Percentiles rank a stretch among this genome's conserved stretches.
Evolutionary conservation across 1,139 yeast genomes (phyloP).

Genomic region (Saccharomycopsis hybrid): DNA sequence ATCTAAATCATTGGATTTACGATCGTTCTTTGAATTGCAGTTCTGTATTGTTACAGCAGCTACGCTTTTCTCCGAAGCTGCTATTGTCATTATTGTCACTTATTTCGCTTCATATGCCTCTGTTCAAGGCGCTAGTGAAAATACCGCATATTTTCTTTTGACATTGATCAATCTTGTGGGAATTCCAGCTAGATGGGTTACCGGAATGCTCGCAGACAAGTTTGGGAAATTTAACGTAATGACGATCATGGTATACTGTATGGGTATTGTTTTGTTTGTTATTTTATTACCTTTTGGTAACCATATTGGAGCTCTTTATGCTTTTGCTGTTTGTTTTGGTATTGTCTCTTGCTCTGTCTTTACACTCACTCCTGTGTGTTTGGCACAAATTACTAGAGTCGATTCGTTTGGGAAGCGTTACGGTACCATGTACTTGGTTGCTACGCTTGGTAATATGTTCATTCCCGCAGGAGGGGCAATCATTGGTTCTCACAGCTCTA

Average conservation of each 20-base stretch:
- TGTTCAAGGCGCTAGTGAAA: slow-evolving; percentile 34
- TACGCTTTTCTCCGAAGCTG: slow-evolving; percentile 42
- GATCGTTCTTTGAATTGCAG: slow-evolving; percentile 33
- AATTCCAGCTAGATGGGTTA: slow-evolving; percentile 39
- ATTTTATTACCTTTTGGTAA: slow-evolving; percentile 52
- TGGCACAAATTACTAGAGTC: slow-evolving; percentile 58
- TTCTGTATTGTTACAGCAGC: slow-evolving; percentile 38
- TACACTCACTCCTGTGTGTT: slow-evolving; percentile 42
- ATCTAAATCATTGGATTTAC: slow-evolving; percentile 10
- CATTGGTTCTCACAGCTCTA: slow-evolving; percentile 27
- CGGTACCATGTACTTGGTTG: slow-evolving; percentile 62
- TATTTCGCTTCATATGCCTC: slow-evolving; percentile 48
- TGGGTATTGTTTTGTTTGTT: slow-evolving; percentile 29
- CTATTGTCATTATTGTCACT: slow-evolving; percentile 44
- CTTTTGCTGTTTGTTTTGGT: slow-evolving; percentile 47
- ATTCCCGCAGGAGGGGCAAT: slow-evolving; percentile 51
- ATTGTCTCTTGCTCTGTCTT: slow-evolving; percentile 44
- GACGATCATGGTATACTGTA: slow-evolving; percentile 33
- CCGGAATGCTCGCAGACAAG: slow-evolving; percentile 44
- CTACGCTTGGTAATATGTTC: slow-evolving; percentile 51
- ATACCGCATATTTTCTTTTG: slow-evolving; percentile 37
- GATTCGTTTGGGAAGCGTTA: slow-evolving; percentile 62
- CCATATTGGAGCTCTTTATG: slow-evolving; percentile 33
- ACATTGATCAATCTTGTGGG: slow-evolving; percentile 43
- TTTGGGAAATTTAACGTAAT: slow-evolving; percentile 50